Evolutionary conservation across 2,329 filamentous ascomycete species (phyloP), one percentile per base, ranked within the genome.

Genomic region (Colletotrichum sp.): DNA sequence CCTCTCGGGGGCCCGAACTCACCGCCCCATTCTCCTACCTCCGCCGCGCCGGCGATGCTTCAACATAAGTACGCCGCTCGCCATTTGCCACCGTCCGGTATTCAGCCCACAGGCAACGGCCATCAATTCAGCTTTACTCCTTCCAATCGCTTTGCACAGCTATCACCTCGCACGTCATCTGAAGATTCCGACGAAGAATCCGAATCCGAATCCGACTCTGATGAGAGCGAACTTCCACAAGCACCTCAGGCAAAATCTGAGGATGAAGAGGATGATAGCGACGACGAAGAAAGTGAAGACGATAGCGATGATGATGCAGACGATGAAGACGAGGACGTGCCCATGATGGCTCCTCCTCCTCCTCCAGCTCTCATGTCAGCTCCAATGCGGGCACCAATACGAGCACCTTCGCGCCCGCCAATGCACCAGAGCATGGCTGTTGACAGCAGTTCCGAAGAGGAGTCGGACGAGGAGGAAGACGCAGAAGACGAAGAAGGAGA

Each of bases 21-120:
- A 79, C 88, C 88, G 77, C 88, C 88, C 55, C 86, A 87, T 66
- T 89, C 87, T 55, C 88, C 88, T 68, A 87, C 86, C 55, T 82
- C 84, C 44, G 69, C 80, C 67, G 83, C 84, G 71, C 84, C 85
- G 72, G 26, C 59, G 59, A 80, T 81, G 34, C 80, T 83, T 59
- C 83, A 83, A 79, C 84, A 83, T 75, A 81, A 67, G 62, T 75
- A 77, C 81, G 82, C 73, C 76, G 80, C 81, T 60, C 81, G 80
- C 16, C 81, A 81, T 77, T 79, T 83, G 79, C 80, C 83, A 72
- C 79, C 81, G 64, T 83, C 85, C 15, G 85, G 83, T 74, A 89
- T 89, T 67, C 85, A 82, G 68, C 87, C 87, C 7, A 81, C 85
- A 15, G 86, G 86, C 15, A 82, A 83, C 76, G 85, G 84, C n/a